Evolutionary conservation across 306 rosid species (phyloP), one percentile per base, ranked within the genome.

Genomic region (Fragaria iinumae): DNA sequence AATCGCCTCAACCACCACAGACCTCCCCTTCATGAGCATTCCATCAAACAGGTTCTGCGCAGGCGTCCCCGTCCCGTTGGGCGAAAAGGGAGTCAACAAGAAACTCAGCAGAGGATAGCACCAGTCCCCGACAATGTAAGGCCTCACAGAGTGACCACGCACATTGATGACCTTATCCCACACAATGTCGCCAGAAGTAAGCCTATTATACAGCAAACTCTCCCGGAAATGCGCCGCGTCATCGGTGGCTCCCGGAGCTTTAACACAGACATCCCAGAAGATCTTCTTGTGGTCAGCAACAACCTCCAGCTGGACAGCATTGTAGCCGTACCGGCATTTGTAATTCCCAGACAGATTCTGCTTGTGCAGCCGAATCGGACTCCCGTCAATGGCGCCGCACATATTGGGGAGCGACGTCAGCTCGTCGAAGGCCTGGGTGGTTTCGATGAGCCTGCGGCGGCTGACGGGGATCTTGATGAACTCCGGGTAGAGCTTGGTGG

Each of bases 231-330:
- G 97, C 2, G 90, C 64, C 1, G 97, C 91, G 56, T 92, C 93
- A 27, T 92, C 93, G 0, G 92, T 86, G 5, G 90, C 97, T 9
- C 97, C 99, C 0, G 90, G 93, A 0, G 92, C 97, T 67, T 89
- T 95, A 1, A 95, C 97, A 36, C 99, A 95, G 14, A 95, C 97
- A 41, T 95, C 99, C 99, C 97, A 95, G 82, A 92, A 92, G 71
- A 95, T 89, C 53, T 87, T 92, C 84, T 90, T 90, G 74, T 92
- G 96, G 73, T 95, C 96, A 1, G 97, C 90, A 11, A 95, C 91
- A 6, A 95, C 96, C 87, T 92, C 92, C 36, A 95, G 97, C n/a
- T 85, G 89, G n/a, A 95, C 86, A 0, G 93, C 82, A 11, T 88
- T 83, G 82, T 73, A 92, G 12, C 97, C 96, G 38, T 83, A 85